Conservation (phyloP, 345 rosid species). For the Aegle marmelos region DNA sequence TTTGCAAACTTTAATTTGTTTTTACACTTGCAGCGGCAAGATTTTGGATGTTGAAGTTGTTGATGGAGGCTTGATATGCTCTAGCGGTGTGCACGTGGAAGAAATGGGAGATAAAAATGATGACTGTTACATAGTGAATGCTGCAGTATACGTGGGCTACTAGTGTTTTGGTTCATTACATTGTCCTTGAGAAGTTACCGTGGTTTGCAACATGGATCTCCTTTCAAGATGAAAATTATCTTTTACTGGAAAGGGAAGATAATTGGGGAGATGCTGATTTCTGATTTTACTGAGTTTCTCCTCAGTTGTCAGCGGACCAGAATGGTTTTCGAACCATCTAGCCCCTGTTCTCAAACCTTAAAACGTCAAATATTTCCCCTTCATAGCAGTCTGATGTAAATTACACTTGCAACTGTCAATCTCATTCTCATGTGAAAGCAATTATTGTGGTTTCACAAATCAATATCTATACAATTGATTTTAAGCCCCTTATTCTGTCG, state of each 20-base stretch:
- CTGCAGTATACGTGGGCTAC: constrained; percentile 82
- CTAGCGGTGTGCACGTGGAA: constrained; percentile 75
- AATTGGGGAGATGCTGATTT: not conserved
- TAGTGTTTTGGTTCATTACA: constrained; percentile 16
- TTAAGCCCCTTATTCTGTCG: not conserved
- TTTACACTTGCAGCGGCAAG: constrained; percentile 44
- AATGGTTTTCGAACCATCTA: too few relatives aligned
- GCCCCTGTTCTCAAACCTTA: not conserved
- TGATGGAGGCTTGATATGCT: constrained; percentile 86
- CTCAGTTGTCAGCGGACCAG: not conserved
- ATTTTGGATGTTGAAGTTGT: constrained; percentile 70
- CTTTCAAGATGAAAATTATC: not conserved
- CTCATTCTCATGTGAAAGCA: not conserved
- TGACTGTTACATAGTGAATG: constrained; percentile 86
- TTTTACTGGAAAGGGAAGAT: not conserved
- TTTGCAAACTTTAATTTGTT: not conserved
- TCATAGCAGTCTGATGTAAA: not conserved
- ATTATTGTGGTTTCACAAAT: constrained; percentile 19
- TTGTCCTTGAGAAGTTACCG: not conserved
- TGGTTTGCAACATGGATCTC: constrained; percentile 9
- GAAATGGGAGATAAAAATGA: constrained; percentile 92
- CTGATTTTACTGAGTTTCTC: not conserved
- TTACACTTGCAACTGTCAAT: not conserved
- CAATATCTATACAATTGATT: constrained; percentile 40
- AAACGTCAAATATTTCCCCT: too few relatives aligned